A percentile compares a stretch with the other conserved stretches of the same genome.
phyloP scores from a whole-genome alignment of 495 filamentous ascomycete species.

The Xylaria telfairii region DNA sequence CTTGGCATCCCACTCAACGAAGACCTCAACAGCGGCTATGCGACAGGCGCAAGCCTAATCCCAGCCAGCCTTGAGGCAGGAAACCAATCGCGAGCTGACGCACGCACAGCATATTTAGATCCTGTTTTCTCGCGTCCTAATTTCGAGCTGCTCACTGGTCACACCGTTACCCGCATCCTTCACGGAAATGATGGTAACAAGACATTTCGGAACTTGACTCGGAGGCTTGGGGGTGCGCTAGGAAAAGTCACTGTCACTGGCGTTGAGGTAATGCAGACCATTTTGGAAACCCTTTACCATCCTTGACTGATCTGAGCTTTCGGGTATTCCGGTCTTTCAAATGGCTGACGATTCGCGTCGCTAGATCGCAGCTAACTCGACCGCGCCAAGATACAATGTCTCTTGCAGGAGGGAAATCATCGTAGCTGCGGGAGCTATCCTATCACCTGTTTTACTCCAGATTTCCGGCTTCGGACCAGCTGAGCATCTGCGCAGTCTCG shows the following conservation, averaged over 20 bases:
- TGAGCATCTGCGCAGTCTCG: slow-evolving; percentile 34
- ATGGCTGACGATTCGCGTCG: slow-evolving; percentile 30
- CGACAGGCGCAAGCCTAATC: slow-evolving; percentile 54
- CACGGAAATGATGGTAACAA: slow-evolving; percentile 23
- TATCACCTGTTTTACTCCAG: slow-evolving; percentile 61
- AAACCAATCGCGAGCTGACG: slow-evolving; percentile 58
- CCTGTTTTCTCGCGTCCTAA: slow-evolving; percentile 51
- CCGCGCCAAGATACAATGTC: slow-evolving; percentile 25
- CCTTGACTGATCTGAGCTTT: not conserved
- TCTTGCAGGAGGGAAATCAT: slow-evolving; percentile 55
- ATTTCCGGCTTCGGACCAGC: slow-evolving; percentile 61
- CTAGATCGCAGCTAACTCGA: slow-evolving; percentile 35
- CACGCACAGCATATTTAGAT: slow-evolving; percentile 55
- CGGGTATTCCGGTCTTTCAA: slow-evolving; percentile 21
- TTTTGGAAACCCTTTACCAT: not conserved
- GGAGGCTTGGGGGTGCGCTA: not conserved
- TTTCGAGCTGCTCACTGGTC: slow-evolving; percentile 51
- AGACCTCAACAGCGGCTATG: slow-evolving; percentile 55
- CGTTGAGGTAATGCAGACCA: slow-evolving; percentile 14
- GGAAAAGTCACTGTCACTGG: slow-evolving; percentile 3
- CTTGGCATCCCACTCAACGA: slow-evolving; percentile 55
- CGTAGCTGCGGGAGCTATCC: slow-evolving; percentile 58
- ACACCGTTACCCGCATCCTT: slow-evolving; percentile 52
- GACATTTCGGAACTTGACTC: slow-evolving; percentile 41
- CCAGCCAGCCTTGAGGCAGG: slow-evolving; percentile 52